These are phyloP conservation scores for Leishmania tarentolae DNA, from an alignment of 208 protist species.

Conservation along the genomic window DNA sequence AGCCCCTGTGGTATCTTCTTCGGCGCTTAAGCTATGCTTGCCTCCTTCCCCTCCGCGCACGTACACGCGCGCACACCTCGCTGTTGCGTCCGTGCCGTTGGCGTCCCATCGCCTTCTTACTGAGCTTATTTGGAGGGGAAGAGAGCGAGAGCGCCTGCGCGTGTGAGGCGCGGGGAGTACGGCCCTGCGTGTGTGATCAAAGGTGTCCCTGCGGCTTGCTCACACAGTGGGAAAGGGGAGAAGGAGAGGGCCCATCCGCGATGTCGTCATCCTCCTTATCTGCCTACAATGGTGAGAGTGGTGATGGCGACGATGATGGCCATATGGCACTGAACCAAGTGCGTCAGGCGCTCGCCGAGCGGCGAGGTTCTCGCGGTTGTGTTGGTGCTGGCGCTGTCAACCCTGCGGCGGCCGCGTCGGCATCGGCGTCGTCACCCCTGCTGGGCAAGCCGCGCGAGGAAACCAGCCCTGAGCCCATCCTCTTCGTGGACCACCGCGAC, in stretches of 20 bases:
- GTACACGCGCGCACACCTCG: too few relatives aligned
- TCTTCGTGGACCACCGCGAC: background rate
- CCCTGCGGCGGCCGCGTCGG: background rate
- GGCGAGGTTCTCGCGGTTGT: background rate
- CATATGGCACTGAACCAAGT: slow-evolving; percentile 5
- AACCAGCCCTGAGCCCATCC: background rate
- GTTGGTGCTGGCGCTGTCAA: background rate
- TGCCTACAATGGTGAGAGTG: background rate
- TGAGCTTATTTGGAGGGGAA: background rate
- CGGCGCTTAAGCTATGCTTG: background rate
- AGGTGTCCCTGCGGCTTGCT: background rate
- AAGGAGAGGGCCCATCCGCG: background rate
- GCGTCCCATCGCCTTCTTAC: background rate
- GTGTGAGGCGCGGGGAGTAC: too few relatives aligned
- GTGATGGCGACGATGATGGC: too few relatives aligned
- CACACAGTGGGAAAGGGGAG: background rate
- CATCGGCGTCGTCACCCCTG: background rate
- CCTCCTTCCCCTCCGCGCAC: too few relatives aligned
- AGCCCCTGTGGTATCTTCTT: background rate
- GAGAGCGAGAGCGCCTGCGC: too few relatives aligned
- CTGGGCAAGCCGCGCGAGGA: background rate
- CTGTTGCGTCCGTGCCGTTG: too few relatives aligned
- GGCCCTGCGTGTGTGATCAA: background rate
- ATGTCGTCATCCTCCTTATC: background rate
- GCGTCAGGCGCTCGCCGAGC: slow-evolving; percentile 17